phyloP scores from a whole-genome alignment of 306 rosid species.

The Malus sylvestris region DNA sequence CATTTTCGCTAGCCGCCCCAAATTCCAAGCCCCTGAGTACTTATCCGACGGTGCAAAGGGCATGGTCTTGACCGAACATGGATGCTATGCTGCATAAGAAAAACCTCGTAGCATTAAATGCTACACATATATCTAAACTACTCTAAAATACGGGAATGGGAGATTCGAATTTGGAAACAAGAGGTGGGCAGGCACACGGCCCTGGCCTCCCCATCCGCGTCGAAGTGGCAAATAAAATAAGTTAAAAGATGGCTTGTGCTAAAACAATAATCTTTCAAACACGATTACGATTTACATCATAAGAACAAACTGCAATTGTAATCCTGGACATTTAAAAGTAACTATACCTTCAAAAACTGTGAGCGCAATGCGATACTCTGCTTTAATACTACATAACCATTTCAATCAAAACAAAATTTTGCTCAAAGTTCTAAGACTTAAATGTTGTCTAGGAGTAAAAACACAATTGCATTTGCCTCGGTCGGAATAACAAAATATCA shows the following conservation, averaged over 20 bases:
- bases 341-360: no score
- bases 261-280: neutral
- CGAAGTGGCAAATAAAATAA: neutral
- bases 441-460: neutral
- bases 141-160: no score
- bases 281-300: neutral
- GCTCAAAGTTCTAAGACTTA: neutral
- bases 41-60: conserved; percentile 20
- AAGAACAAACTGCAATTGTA: no score
- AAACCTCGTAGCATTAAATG: no score
- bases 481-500: neutral
- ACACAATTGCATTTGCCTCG: neutral
- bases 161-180: no score
- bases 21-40: neutral
- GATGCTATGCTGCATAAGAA: neutral
- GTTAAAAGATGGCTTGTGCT: neutral
- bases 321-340: no score
- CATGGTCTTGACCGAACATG: neutral
- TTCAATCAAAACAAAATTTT: neutral
- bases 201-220: no score
- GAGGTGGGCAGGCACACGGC: no score
- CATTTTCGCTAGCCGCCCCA: neutral
- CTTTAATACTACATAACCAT: neutral
- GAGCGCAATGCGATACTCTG: no score
- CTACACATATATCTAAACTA: no score